phyloP scores from a whole-genome alignment of 2,329 filamentous ascomycete species.

The Venturia asperata region DNA sequence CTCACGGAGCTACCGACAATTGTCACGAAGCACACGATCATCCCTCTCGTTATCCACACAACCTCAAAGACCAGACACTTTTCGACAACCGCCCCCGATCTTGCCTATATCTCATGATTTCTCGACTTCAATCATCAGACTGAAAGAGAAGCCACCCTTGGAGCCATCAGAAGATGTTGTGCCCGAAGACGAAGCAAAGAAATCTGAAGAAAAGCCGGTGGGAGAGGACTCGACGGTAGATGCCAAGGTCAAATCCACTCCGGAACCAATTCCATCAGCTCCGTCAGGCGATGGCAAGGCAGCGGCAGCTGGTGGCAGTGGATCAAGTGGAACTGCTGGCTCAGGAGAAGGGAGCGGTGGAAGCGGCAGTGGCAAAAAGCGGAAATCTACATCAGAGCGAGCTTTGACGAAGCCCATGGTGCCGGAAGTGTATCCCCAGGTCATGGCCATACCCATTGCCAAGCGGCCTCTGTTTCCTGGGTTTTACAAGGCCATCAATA shows the following conservation, averaged over 20 bases:
- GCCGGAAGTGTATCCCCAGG: constrained; percentile 93
- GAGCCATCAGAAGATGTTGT: constrained; percentile 43
- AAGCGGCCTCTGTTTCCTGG: constrained; percentile 91
- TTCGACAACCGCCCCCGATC: constrained; percentile 23
- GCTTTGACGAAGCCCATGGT: constrained; percentile 81
- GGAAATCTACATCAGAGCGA: constrained; percentile 64
- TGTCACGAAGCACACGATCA: neutral
- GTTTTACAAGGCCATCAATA: constrained; percentile 98
- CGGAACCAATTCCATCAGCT: constrained; percentile 45
- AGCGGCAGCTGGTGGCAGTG: constrained; percentile 48
- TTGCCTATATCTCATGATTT: constrained; percentile 29
- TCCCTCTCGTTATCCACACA: constrained; percentile 13
- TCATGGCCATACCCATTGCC: constrained; percentile 93
- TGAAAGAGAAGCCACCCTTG: constrained; percentile 49
- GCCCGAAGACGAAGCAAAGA: constrained; percentile 39
- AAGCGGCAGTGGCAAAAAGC: constrained; percentile 58
- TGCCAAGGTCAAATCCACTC: constrained; percentile 41
- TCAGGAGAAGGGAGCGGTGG: constrained; percentile 46
- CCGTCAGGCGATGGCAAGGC: constrained; percentile 51
- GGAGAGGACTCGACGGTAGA: constrained; percentile 36
- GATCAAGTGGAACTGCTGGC: constrained; percentile 42
- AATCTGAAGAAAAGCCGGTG: constrained; percentile 37
- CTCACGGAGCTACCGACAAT: neutral
- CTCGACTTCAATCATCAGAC: constrained; percentile 39
- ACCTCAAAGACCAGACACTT: constrained; percentile 21